A percentile compares a stretch with the other conserved stretches of the same genome.
Evolutionary conservation across 805 yeast genomes (phyloP).

Genomic region (Starmera caribaea): DNA sequence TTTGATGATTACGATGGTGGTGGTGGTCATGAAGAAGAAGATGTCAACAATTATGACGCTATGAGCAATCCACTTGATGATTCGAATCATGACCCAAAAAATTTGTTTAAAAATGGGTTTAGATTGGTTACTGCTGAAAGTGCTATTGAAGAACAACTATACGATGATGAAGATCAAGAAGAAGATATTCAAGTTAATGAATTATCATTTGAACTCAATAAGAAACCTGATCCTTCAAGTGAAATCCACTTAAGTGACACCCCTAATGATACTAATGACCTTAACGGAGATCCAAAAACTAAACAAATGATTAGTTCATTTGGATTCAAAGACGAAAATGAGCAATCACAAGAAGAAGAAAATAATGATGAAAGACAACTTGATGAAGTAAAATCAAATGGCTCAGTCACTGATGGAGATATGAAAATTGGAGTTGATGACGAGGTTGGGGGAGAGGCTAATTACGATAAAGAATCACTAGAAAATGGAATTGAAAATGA

Average conservation of each 20-base stretch:
- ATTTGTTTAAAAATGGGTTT: background rate
- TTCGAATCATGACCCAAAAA: too few species aligned
- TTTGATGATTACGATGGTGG: too few species aligned
- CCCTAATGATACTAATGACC: background rate
- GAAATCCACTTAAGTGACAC: background rate
- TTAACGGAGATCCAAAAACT: too few species aligned
- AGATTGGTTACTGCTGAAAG: background rate
- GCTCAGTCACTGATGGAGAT: background rate
- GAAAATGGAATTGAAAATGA: background rate
- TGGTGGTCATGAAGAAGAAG: too few species aligned
- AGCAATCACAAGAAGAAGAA: too few species aligned
- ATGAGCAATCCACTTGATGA: too few species aligned
- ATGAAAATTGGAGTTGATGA: background rate
- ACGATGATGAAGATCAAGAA: background rate
- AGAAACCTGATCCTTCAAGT: too few species aligned
- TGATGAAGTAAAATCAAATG: background rate
- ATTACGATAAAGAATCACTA: background rate
- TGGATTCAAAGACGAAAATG: too few species aligned
- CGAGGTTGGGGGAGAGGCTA: background rate
- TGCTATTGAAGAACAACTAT: background rate
- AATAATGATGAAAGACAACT: background rate
- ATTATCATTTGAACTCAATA: too few species aligned
- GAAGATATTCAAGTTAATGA: background rate
- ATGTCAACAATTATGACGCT: too few species aligned
- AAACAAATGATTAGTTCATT: too few species aligned